phyloP scores from a whole-genome alignment of 2,329 filamentous ascomycete species.

The Corinectria fuckeliana region DNA sequence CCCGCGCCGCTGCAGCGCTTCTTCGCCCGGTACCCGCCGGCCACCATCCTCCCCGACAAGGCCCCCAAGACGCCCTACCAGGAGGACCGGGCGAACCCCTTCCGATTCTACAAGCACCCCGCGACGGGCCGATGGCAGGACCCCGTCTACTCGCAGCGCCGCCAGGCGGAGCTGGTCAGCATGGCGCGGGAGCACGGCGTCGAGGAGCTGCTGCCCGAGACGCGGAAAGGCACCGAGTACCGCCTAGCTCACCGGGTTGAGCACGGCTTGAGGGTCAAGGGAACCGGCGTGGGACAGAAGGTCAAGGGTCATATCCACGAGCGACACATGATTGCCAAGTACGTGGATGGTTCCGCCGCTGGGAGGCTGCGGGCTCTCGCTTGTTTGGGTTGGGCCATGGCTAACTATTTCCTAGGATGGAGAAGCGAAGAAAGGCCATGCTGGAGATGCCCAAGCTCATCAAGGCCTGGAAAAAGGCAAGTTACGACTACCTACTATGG shows the following conservation, averaged over 20 bases:
- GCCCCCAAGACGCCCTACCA: slow-evolving; percentile 58
- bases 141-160: slow-evolving; percentile 80
- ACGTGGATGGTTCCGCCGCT: slow-evolving; percentile 45
- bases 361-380: not conserved
- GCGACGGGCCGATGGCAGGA: slow-evolving; percentile 83
- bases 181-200: slow-evolving; percentile 80
- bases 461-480: slow-evolving; percentile 89
- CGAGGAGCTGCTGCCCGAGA: slow-evolving; percentile 79
- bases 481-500: not conserved
- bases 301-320: slow-evolving; percentile 98
- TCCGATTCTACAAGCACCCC: slow-evolving; percentile 79
- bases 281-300: slow-evolving; percentile 88
- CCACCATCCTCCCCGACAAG: slow-evolving; percentile 58
- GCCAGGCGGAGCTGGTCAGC: slow-evolving; percentile 91
- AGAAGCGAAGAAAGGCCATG: slow-evolving; percentile 91
- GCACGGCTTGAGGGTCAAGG: slow-evolving; percentile 83
- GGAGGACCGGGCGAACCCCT: slow-evolving; percentile 74
- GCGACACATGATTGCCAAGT: slow-evolving; percentile 78
- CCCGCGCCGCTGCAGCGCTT: slow-evolving; percentile 82
- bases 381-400: not conserved
- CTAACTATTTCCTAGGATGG: slow-evolving; percentile 64
- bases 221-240: slow-evolving; percentile 76
- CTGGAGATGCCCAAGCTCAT: slow-evolving; percentile 93
- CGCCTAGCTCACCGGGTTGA: slow-evolving; percentile 76
- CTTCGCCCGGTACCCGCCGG: slow-evolving; percentile 87